Evolutionary conservation across 73 alveolate species (phyloP).

Genomic region (Symbiodinium natans): DNA sequence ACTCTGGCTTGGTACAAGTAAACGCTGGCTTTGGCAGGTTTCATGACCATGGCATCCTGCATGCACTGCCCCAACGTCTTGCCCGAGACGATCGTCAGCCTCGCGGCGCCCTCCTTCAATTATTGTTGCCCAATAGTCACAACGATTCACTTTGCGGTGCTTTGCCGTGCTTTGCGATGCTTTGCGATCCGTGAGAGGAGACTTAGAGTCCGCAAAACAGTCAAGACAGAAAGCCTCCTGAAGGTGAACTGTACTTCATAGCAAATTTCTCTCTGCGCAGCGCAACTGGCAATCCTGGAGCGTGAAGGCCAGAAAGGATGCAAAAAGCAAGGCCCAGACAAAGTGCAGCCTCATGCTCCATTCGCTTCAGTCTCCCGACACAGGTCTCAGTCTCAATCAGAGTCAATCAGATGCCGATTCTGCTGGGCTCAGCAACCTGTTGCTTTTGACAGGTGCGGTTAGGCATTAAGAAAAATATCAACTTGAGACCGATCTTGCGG

Average conservation of each 20-base stretch:
- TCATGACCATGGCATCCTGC: background rate
- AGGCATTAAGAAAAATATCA: no score
- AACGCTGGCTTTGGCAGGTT: background rate
- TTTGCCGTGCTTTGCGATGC: background rate
- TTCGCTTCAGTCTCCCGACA: no score
- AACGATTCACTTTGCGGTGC: background rate
- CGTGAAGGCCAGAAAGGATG: constrained; percentile 63
- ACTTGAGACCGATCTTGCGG: no score
- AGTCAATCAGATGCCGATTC: no score
- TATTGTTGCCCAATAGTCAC: background rate
- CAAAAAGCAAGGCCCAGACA: constrained; percentile 58
- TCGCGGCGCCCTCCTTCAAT: constrained; percentile 61
- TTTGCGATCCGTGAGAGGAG: no score
- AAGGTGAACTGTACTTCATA: no score
- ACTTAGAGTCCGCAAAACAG: no score
- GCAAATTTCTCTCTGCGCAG: no score
- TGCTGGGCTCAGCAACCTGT: no score
- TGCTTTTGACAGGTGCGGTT: no score
- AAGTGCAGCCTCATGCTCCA: constrained; percentile 12
- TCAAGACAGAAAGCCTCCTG: no score
- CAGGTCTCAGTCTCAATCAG: no score
- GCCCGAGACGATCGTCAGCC: constrained; percentile 62
- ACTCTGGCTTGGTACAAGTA: background rate
- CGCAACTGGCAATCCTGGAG: constrained; percentile 1
- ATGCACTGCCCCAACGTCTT: constrained; percentile 68